phyloP scores from a whole-genome alignment of 768 basidiomycete genomes.

The Paxillus ammoniavirescens region DNA sequence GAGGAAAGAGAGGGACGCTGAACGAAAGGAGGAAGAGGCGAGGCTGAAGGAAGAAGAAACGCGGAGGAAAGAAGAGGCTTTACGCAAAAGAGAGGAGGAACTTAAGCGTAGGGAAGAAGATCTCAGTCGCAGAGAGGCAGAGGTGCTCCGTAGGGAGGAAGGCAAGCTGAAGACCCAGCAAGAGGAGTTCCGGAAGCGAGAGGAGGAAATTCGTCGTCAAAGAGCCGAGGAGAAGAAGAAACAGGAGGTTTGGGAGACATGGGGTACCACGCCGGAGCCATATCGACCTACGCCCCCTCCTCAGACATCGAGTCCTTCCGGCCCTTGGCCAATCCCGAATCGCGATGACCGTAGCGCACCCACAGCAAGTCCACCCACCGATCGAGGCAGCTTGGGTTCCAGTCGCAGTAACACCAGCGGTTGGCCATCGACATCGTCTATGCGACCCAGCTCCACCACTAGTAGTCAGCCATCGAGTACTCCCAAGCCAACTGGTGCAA shows the following conservation, averaged over 20 bases:
- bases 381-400: constrained; percentile 30
- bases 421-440: constrained; percentile 30
- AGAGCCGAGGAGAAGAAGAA: constrained; percentile 32
- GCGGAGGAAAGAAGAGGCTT: constrained; percentile 25
- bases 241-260: constrained; percentile 27
- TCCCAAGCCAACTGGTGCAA: constrained; percentile 23
- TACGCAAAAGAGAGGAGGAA: constrained; percentile 27
- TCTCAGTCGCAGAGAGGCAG: constrained; percentile 28
- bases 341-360: constrained; percentile 33
- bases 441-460: constrained; percentile 27
- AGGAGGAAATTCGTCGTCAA: constrained; percentile 30
- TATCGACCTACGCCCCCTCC: constrained; percentile 23
- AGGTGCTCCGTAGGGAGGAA: constrained; percentile 29
- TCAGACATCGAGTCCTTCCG: constrained; percentile 27
- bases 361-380: constrained; percentile 29
- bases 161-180: constrained; percentile 24
- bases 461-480: constrained; percentile 23
- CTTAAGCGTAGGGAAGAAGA: constrained; percentile 33
- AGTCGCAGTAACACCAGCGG: constrained; percentile 27
- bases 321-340: constrained; percentile 31
- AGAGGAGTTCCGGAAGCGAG: constrained; percentile 30
- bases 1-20: constrained; percentile 27
- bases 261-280: constrained; percentile 23
- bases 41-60: constrained; percentile 22
- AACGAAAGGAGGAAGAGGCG: constrained; percentile 24